Conservation (phyloP, 176 grass and related monocot species). For the Eremochloa ophiuroides region DNA sequence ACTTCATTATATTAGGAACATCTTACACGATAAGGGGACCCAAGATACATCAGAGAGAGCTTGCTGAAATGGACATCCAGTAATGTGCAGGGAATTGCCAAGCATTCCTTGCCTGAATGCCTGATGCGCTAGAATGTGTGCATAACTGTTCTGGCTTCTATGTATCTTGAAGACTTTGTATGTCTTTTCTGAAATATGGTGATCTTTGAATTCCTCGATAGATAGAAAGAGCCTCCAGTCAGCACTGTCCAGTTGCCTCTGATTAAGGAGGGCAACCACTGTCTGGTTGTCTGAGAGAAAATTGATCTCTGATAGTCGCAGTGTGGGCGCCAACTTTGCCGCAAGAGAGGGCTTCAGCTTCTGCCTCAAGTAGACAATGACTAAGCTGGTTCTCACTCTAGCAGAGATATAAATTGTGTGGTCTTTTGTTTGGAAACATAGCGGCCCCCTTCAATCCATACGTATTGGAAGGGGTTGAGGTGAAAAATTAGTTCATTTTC, state of each 20-base stretch:
- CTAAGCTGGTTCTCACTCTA: neutral
- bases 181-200: neutral
- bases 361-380: neutral
- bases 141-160: neutral
- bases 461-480: neutral
- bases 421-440: neutral
- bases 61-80: neutral
- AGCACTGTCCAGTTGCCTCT: neutral
- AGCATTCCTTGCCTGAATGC: neutral
- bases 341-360: neutral
- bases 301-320: neutral
- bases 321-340: neutral
- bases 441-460: neutral
- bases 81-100: neutral
- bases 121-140: neutral
- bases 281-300: neutral
- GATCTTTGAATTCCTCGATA: neutral
- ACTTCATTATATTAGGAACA: neutral
- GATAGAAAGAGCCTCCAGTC: neutral
- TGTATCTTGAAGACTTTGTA: neutral
- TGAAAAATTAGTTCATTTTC: neutral
- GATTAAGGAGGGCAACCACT: neutral
- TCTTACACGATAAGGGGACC: too few relatives aligned
- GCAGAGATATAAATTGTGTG: neutral
- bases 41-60: too few relatives aligned